Percentiles rank a stretch among this genome's conserved stretches.
phyloP scores from a whole-genome alignment of 306 rosid species.

The Abrus precatorius region DNA sequence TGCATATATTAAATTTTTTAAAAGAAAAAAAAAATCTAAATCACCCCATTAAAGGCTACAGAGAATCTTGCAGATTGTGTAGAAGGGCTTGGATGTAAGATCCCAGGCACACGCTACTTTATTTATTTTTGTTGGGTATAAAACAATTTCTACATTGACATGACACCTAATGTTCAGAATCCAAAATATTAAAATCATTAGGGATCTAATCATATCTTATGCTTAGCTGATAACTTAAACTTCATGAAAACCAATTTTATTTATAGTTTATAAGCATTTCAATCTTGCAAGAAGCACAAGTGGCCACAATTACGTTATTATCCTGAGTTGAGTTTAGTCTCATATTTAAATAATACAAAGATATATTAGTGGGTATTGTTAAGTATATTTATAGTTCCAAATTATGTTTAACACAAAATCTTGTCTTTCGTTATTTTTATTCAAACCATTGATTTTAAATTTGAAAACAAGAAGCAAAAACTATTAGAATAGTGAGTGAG shows the following conservation, averaged over 20 bases:
- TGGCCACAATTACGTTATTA: neutral
- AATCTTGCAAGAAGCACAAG: neutral
- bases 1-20: neutral
- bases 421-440: neutral
- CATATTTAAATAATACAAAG: neutral
- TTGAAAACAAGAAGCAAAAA: neutral
- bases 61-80: slow-evolving; percentile 32
- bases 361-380: neutral
- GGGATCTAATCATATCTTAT: neutral
- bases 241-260: neutral
- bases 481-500: neutral
- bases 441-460: neutral
- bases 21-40: neutral
- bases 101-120: neutral
- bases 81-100: neutral
- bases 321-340: neutral
- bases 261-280: neutral
- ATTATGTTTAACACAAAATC: neutral
- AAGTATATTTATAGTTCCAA: neutral
- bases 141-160: neutral
- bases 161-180: slow-evolving; percentile 19
- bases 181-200: neutral
- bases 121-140: neutral
- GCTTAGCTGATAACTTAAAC: neutral
- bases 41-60: slow-evolving; percentile 2